A percentile compares a stretch with the other conserved stretches of the same genome.
phyloP scores from a whole-genome alignment of 78 protist species.

The Pigoraptor vietnamica region DNA sequence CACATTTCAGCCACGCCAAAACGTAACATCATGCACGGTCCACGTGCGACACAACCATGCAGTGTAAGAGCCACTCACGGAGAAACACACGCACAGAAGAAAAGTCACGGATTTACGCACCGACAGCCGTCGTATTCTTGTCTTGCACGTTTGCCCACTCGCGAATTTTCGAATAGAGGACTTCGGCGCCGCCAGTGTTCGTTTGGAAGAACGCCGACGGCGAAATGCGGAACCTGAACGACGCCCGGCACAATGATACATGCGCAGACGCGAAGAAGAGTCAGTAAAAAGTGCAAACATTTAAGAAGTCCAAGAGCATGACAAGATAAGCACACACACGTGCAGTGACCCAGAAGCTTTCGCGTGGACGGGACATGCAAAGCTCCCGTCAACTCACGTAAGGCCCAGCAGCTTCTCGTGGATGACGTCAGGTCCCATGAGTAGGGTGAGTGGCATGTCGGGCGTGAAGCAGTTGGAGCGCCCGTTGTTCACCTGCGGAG shows the following conservation, averaged over 20 bases:
- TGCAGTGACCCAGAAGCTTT: too few relatives aligned
- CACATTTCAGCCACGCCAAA: too few relatives aligned
- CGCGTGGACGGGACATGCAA: too few relatives aligned
- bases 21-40: too few relatives aligned
- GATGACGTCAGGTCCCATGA: conserved; percentile 45
- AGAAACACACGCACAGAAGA: neutral
- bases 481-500: neutral
- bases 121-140: neutral
- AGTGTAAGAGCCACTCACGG: too few relatives aligned
- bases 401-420: conserved; percentile 45
- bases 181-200: neutral
- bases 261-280: conserved; percentile 15
- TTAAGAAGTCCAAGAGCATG: too few relatives aligned
- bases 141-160: conserved; percentile 21
- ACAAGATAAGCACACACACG: too few relatives aligned
- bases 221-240: conserved; percentile 23
- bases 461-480: neutral
- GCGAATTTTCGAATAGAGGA: conserved; percentile 4
- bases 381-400: neutral
- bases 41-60: too few relatives aligned
- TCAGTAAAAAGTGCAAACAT: too few relatives aligned
- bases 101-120: neutral
- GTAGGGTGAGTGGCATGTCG: conserved; percentile 26
- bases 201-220: conserved; percentile 77
- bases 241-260: neutral